These are phyloP conservation scores for Mucor irregularis DNA, from an alignment of 371 early-diverging fungal genomes.

Conservation along the genomic window DNA sequence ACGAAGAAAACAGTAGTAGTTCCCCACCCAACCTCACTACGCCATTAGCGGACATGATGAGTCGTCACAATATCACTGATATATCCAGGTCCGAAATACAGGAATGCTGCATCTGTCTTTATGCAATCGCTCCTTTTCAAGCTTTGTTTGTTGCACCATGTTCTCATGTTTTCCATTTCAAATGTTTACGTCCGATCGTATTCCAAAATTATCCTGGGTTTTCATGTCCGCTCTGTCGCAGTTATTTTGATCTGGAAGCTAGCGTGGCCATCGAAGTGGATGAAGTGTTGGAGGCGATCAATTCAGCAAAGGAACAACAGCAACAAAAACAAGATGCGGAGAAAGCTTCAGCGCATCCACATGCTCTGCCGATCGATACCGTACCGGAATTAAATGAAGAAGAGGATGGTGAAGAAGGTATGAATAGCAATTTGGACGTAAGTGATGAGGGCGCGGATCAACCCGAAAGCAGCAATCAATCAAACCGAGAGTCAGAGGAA, in stretches of 20 bases:
- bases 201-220: constrained; percentile 67
- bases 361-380: constrained; percentile 9
- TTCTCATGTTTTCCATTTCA: constrained; percentile 91
- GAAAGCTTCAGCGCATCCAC: neutral
- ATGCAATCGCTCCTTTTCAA: constrained; percentile 85
- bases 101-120: constrained; percentile 95
- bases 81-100: constrained; percentile 19
- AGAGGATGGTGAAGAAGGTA: constrained; percentile 1
- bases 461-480: neutral
- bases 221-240: constrained; percentile 90
- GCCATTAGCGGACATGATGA: constrained; percentile 8
- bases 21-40: constrained; percentile 1
- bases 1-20: constrained; percentile 1
- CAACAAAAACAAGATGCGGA: neutral
- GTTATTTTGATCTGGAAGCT: constrained; percentile 88
- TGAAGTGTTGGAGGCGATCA: constrained; percentile 38
- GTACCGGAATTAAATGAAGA: constrained; percentile 21
- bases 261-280: constrained; percentile 66
- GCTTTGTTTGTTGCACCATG: constrained; percentile 92
- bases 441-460: neutral
- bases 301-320: constrained; percentile 13
- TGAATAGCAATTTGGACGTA: neutral
- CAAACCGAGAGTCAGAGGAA: neutral
- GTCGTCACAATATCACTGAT: constrained; percentile 7
- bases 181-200: constrained; percentile 74